These are phyloP conservation scores for Rosellinia necatrix DNA, from an alignment of 2,329 filamentous ascomycete genomes.

Conservation along the genomic window DNA sequence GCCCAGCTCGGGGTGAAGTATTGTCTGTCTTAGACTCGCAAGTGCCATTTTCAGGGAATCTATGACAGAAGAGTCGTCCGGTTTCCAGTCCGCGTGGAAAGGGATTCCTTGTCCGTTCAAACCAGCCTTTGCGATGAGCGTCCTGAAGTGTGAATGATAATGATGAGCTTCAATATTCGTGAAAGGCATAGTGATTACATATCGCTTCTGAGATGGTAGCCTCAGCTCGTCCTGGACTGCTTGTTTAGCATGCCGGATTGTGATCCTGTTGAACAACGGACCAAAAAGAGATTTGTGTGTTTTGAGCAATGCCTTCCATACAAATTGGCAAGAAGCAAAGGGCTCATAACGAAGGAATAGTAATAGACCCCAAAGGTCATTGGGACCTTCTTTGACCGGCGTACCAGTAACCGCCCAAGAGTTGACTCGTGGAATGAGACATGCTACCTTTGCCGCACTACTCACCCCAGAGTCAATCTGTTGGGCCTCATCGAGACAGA, in stretches of 20 bases:
- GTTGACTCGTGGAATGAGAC: constrained; percentile 79
- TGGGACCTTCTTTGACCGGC: constrained; percentile 77
- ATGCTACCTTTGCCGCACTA: constrained; percentile 79
- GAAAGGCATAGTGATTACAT: constrained; percentile 88
- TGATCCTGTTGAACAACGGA: constrained; percentile 70
- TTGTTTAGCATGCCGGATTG: constrained; percentile 85
- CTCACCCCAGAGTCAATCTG: constrained; percentile 91
- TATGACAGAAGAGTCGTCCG: constrained; percentile 58
- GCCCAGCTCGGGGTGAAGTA: constrained; percentile 83
- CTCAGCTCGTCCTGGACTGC: constrained; percentile 77
- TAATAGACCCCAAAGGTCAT: constrained; percentile 79
- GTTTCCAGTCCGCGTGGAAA: constrained; percentile 64
- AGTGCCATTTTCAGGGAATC: constrained; percentile 82
- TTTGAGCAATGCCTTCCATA: constrained; percentile 71
- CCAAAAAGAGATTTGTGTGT: constrained; percentile 68
- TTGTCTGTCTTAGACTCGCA: constrained; percentile 76
- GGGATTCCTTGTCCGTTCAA: constrained; percentile 69
- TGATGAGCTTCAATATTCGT: constrained; percentile 89
- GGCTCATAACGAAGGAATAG: constrained; percentile 81
- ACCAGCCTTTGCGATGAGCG: constrained; percentile 73
- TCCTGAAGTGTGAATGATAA: constrained; percentile 75
- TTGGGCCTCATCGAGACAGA: constrained; percentile 80
- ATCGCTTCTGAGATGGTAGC: constrained; percentile 81
- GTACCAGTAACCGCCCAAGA: constrained; percentile 94
- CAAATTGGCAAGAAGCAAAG: constrained; percentile 64